These are phyloP conservation scores for Myriangium duriaei DNA, from an alignment of 2,329 filamentous ascomycete genomes.

Conservation along the genomic window DNA sequence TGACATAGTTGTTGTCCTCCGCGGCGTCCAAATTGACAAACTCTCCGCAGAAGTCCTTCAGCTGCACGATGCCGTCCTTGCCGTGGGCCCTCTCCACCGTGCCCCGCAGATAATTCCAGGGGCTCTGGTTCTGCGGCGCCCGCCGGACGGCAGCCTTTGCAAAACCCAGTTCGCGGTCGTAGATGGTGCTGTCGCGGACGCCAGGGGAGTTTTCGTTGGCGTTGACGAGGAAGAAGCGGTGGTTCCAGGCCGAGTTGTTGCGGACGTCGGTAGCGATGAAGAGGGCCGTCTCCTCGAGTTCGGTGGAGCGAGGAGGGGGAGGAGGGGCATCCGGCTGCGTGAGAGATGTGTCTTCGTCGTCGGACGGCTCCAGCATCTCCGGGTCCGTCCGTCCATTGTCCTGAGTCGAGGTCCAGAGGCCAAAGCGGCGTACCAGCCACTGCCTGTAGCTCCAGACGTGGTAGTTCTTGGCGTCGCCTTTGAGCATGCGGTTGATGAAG, in stretches of 20 bases:
- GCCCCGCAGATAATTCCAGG: constrained; percentile 85
- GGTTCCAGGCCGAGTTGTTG: constrained; percentile 97
- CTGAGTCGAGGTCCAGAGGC: constrained; percentile 33
- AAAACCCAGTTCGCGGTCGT: constrained; percentile 59
- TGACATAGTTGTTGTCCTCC: constrained; percentile 37
- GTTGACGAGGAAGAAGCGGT: constrained; percentile 91
- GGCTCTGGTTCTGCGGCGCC: constrained; percentile 85
- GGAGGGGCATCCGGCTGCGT: no score
- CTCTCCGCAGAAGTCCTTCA: constrained; percentile 41
- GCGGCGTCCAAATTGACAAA: constrained; percentile 39
- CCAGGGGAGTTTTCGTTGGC: constrained; percentile 32
- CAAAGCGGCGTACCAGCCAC: constrained; percentile 55
- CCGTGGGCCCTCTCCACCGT: constrained; percentile 50
- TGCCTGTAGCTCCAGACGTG: constrained; percentile 97
- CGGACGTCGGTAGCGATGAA: constrained; percentile 71
- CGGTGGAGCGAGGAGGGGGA: no score
- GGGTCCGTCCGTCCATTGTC: constrained; percentile 2
- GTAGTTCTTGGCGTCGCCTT: constrained; percentile 88
- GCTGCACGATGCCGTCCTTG: constrained; percentile 30
- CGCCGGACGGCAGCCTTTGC: constrained; percentile 59
- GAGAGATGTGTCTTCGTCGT: background rate
- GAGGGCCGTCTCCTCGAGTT: constrained; percentile 58
- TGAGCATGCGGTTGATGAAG: constrained; percentile 72
- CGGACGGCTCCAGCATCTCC: constrained; percentile 1
- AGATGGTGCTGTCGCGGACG: constrained; percentile 37